phyloP scores from a whole-genome alignment of 805 yeast genomes.

The Metschnikowia orientalis region DNA sequence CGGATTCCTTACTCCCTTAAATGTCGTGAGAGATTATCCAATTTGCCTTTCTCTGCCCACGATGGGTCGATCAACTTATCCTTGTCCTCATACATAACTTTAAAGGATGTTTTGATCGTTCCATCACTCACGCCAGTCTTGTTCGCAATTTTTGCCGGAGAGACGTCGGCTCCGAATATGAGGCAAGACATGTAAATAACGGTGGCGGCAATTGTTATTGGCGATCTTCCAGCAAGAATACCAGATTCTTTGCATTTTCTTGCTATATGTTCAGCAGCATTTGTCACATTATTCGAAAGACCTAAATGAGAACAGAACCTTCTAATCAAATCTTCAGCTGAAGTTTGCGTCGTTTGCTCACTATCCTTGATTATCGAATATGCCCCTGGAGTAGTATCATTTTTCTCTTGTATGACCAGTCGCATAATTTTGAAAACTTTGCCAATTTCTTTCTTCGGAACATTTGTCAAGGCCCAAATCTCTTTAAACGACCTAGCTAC shows the following conservation, averaged over 20 bases:
- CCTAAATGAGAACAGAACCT: constrained; percentile 96
- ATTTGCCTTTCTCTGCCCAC: constrained; percentile 65
- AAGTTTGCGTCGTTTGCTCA: constrained; percentile 73
- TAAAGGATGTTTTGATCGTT: constrained; percentile 89
- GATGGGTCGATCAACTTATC: constrained; percentile 63
- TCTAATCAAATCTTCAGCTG: constrained; percentile 91
- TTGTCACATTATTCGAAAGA: constrained; percentile 73
- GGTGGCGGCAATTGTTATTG: constrained; percentile 96
- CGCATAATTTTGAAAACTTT: constrained; percentile 83
- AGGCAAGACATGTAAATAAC: constrained; percentile 90
- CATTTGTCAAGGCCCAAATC: constrained; percentile 90
- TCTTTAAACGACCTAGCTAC: constrained; percentile 95
- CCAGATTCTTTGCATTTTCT: constrained; percentile 86
- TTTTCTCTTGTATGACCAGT: constrained; percentile 49
- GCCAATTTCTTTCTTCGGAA: constrained; percentile 92
- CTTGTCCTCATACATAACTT: constrained; percentile 70
- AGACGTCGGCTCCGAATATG: constrained; percentile 73
- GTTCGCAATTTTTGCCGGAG: constrained; percentile 81
- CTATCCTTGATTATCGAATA: constrained; percentile 42
- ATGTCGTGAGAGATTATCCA: constrained; percentile 38
- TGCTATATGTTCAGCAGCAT: constrained; percentile 91
- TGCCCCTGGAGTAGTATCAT: constrained; percentile 45
- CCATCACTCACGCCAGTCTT: constrained; percentile 96
- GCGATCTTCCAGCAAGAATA: constrained; percentile 92
- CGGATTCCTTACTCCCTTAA: constrained; percentile 4